Conservation (phyloP, 805 yeast species). For the Candida railenensis region DNA sequence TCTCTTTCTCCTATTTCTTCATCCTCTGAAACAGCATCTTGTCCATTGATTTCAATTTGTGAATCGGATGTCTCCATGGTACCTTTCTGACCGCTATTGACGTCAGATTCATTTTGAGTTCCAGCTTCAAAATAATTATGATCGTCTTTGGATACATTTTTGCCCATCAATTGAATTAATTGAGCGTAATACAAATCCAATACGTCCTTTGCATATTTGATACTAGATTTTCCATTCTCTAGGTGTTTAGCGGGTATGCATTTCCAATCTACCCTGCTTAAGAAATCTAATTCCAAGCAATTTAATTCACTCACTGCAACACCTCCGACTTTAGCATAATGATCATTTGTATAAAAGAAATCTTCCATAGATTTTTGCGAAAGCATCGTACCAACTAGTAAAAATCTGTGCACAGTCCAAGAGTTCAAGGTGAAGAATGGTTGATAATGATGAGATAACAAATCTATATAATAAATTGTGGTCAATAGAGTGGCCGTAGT, state of each 20-base stretch:
- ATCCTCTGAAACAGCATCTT: background rate
- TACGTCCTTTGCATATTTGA: constrained; percentile 36
- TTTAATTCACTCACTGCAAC: constrained; percentile 80
- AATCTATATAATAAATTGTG: constrained; percentile 86
- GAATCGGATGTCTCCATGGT: too few species aligned
- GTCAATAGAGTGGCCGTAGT: constrained; percentile 81
- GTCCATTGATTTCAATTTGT: too few species aligned
- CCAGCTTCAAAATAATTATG: background rate
- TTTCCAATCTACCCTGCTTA: constrained; percentile 72
- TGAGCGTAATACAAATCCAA: constrained; percentile 39
- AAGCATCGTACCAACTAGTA: constrained; percentile 85
- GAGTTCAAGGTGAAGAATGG: constrained; percentile 82
- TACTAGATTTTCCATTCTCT: constrained; percentile 18
- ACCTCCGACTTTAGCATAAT: constrained; percentile 96
- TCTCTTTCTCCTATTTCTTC: background rate
- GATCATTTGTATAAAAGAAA: constrained; percentile 88
- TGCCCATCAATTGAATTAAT: constrained; percentile 41
- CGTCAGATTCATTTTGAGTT: too few species aligned
- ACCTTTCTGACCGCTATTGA: too few species aligned
- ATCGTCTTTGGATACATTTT: constrained; percentile 13
- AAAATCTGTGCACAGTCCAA: constrained; percentile 88
- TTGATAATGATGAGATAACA: constrained; percentile 70
- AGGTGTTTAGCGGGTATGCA: constrained; percentile 40
- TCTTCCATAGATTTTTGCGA: constrained; percentile 92
- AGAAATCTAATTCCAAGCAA: constrained; percentile 83